Evolutionary conservation across 208 protist genomes (phyloP), one percentile per base, ranked within the genome.

Genomic region (Leishmania major): DNA sequence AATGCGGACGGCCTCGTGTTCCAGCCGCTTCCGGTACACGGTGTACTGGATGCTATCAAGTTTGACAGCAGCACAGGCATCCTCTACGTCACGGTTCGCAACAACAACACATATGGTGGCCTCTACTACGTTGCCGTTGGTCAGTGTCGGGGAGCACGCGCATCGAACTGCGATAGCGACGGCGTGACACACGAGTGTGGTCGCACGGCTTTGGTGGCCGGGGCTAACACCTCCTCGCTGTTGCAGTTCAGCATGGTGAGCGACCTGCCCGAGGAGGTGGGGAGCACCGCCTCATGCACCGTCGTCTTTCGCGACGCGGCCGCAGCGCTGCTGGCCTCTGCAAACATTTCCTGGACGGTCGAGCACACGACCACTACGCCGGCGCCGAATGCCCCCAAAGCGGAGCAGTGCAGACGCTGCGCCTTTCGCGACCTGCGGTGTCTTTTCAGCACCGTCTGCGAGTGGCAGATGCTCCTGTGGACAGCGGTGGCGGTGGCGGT

Each of bases 1-100:
- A 79, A 75, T 3, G 92, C 92, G 13, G 92, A 93, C 40, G 78
- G 74, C 13, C 66, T 96, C 19, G 25, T 45, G 49, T 90, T 86
- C 83, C 76, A 84, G 22, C 53, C 87, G 4, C 84, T 85, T 0
- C 80, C 89, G 8, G 79, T 89, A 28, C n/a, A 69, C 45, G 92
- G 90, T 66, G 60, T 76, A 17, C 75, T 89, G 22, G 45, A 49
- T 47, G 10, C 45, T 53, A 76, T n/a, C 51, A 17, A 8, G 40
- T 76, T 77, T 74, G 64, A 22, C 49, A 74, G n/a, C n/a, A 64
- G n/a, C 31, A 40, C 79, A 5, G 75, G 55, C 49, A 17, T 45
- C 28, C 40, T 80, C 25, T 77, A 57, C 8, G 73, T 80, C 0
- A 64, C 77, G 35, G 78, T 62, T 45, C 77, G 64, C 40, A 88